phyloP scores from a whole-genome alignment of 768 basidiomycete genomes.

The Pulveroboletus ravenelii region DNA sequence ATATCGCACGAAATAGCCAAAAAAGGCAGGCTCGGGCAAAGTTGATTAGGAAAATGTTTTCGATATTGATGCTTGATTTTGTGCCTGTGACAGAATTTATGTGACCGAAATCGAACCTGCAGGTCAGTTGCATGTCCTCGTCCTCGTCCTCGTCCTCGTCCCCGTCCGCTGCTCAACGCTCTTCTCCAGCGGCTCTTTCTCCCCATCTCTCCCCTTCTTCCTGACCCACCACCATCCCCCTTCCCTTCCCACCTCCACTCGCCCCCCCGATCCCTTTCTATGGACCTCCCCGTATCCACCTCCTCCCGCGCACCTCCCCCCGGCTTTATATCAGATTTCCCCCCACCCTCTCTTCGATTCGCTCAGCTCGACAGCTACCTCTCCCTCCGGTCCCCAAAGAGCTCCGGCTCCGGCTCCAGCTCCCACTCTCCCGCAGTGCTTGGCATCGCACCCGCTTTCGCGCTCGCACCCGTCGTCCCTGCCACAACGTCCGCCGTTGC shows the following conservation, averaged over 20 bases:
- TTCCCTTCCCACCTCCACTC: neutral
- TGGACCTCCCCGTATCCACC: neutral
- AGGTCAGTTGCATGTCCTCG: constrained; percentile 21
- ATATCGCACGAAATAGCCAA: constrained; percentile 10
- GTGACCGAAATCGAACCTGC: constrained; percentile 16
- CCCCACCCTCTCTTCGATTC: constrained; percentile 18
- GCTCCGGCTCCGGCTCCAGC: constrained; percentile 23
- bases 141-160: constrained; percentile 6
- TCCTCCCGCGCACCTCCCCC: constrained; percentile 1
- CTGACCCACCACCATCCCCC: neutral
- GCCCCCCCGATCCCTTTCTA: neutral
- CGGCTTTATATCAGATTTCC: constrained; percentile 37
- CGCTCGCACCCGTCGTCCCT: neutral
- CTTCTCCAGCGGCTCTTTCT: no score
- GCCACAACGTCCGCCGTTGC: neutral
- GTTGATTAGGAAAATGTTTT: constrained; percentile 27
- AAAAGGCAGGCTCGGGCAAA: constrained; percentile 17
- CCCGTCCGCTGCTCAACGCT: no score
- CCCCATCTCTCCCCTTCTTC: no score
- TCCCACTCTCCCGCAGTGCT: constrained; percentile 29
- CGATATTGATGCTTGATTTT: constrained; percentile 25
- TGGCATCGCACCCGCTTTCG: neutral
- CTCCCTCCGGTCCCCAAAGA: constrained; percentile 18
- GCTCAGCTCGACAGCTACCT: constrained; percentile 3
- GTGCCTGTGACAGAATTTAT: constrained; percentile 37